phyloP scores from a whole-genome alignment of 2,329 filamentous ascomycete species.

The Ophiostoma montium region DNA sequence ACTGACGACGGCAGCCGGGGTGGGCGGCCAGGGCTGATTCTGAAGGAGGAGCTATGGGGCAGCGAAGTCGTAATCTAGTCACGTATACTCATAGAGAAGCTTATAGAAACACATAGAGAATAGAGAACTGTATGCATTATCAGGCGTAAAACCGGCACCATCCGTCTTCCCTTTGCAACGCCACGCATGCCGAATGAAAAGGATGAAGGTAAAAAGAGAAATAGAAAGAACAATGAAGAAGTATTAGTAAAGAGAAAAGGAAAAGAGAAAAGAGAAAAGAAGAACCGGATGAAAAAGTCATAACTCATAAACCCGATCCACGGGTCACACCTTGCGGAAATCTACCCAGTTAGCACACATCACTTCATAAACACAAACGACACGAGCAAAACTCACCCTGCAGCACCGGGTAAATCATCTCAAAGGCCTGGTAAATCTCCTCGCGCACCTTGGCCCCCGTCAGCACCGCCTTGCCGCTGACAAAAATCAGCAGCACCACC shows the following conservation, averaged over 20 bases:
- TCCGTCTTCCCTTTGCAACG: neutral
- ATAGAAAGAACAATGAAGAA: neutral
- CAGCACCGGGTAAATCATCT: constrained; percentile 93
- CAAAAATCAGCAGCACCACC: constrained; percentile 95
- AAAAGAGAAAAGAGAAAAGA: neutral
- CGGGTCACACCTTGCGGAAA: constrained; percentile 41
- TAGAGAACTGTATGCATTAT: no score
- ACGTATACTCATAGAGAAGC: no score
- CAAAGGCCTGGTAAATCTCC: constrained; percentile 94
- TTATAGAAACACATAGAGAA: no score
- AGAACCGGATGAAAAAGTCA: neutral
- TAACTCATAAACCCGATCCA: neutral
- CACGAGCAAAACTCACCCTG: constrained; percentile 41
- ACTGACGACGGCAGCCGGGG: constrained; percentile 42
- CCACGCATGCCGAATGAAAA: neutral
- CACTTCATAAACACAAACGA: constrained; percentile 5
- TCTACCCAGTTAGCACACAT: constrained; percentile 22
- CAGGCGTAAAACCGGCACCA: no score
- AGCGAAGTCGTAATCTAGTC: constrained; percentile 17
- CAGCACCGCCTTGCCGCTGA: constrained; percentile 94
- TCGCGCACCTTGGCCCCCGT: constrained; percentile 96
- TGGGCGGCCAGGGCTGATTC: constrained; percentile 30
- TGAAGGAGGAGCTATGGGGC: constrained; percentile 34
- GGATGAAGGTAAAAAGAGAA: neutral
- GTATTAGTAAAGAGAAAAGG: neutral